Evolutionary conservation across 192 early-diverging fungal genomes (phyloP).

Genomic region (Coemansia sp.): DNA sequence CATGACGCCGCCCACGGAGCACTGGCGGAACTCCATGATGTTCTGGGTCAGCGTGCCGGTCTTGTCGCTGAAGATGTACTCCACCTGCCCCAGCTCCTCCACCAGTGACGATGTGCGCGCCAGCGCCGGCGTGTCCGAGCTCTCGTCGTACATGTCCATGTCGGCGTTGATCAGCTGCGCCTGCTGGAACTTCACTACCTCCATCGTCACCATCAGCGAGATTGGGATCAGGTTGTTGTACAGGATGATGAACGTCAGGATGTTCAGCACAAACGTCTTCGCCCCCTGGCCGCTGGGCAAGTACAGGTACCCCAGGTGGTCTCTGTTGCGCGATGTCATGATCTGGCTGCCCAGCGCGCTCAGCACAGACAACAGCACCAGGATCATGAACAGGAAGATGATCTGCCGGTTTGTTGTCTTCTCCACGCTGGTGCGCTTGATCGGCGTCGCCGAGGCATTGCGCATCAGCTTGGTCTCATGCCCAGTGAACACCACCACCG

Average conservation of each 20-base stretch:
- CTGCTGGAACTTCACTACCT: constrained; percentile 93
- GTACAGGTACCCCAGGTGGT: constrained; percentile 54
- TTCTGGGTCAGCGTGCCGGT: constrained; percentile 86
- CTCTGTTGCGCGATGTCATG: constrained; percentile 53
- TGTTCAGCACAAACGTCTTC: constrained; percentile 79
- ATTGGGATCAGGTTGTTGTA: constrained; percentile 99
- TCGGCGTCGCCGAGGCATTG: constrained; percentile 89
- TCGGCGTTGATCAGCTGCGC: constrained; percentile 88
- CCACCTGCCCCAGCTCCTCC: constrained; percentile 95
- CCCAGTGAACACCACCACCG: constrained; percentile 92
- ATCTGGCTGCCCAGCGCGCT: constrained; percentile 83
- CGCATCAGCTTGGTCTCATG: constrained; percentile 98
- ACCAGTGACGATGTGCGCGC: constrained; percentile 91
- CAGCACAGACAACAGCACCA: constrained; percentile 80
- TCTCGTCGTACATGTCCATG: constrained; percentile 95
- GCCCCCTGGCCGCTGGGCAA: constrained; percentile 34
- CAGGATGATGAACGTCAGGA: constrained; percentile 96
- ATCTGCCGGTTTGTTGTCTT: constrained; percentile 92
- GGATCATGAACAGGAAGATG: constrained; percentile 85
- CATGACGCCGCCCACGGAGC: constrained; percentile 86
- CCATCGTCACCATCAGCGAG: constrained; percentile 98
- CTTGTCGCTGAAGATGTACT: constrained; percentile 99
- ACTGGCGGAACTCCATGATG: constrained; percentile 86
- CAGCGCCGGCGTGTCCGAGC: constrained; percentile 87
- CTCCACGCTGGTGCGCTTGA: constrained; percentile 90